These are phyloP conservation scores for Chalaropsis thielavioides DNA, from an alignment of 2,329 filamentous ascomycete genomes.

Conservation along the genomic window DNA sequence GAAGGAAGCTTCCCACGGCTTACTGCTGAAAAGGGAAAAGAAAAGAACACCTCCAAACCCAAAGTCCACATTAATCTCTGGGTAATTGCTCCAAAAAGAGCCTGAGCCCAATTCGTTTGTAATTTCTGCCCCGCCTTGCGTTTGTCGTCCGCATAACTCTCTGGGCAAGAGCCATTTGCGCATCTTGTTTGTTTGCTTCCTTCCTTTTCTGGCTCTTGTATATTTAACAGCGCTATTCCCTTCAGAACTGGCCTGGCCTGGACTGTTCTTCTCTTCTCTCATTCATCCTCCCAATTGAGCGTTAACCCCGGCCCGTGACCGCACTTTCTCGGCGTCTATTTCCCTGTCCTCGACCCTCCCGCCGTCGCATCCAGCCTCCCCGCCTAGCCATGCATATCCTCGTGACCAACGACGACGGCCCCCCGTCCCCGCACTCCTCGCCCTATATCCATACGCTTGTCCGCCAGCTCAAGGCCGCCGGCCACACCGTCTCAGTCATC, in stretches of 20 bases:
- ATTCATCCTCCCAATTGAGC: background rate
- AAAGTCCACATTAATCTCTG: background rate
- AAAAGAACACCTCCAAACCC: background rate
- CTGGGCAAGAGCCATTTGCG: background rate
- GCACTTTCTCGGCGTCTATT: conserved; percentile 6
- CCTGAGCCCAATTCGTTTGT: background rate
- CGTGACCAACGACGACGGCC: conserved; percentile 67
- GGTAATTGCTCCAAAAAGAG: background rate
- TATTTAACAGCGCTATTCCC: background rate
- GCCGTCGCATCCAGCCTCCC: background rate
- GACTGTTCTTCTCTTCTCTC: background rate
- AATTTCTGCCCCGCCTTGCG: conserved; percentile 8
- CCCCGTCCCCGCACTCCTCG: conserved; percentile 61
- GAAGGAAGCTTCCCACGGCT: too few relatives aligned
- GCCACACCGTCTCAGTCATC: conserved; percentile 81
- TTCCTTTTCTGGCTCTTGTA: conserved; percentile 12
- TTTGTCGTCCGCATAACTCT: background rate
- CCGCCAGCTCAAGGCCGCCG: conserved; percentile 53
- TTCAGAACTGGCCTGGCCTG: background rate
- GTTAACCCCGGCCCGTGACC: background rate
- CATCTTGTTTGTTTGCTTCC: background rate
- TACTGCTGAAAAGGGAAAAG: too few relatives aligned
- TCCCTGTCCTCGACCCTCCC: background rate
- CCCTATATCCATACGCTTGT: conserved; percentile 68
- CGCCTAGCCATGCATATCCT: conserved; percentile 42